A percentile compares a stretch with the other conserved stretches of the same genome.
phyloP scores from a whole-genome alignment of 2,329 filamentous ascomycete genomes.

The Meredithiella fracta region DNA sequence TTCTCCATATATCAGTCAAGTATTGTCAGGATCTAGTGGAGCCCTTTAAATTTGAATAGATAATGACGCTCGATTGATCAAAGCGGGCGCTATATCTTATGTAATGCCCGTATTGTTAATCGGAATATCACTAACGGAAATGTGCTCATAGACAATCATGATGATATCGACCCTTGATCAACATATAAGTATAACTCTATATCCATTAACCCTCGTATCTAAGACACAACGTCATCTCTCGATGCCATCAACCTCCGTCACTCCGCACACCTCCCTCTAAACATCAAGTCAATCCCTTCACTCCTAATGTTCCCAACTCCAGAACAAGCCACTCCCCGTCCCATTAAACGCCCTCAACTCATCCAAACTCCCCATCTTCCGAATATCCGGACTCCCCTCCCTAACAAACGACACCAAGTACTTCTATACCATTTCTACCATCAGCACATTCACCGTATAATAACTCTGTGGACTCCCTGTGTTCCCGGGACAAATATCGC shows the following conservation, averaged over 20 bases:
- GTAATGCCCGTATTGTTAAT: too few relatives aligned
- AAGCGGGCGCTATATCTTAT: too few relatives aligned
- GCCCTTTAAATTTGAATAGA: too few relatives aligned
- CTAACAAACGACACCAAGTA: conserved; percentile 36
- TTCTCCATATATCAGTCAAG: too few relatives aligned
- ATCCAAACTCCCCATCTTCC: conserved; percentile 22
- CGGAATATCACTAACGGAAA: too few relatives aligned
- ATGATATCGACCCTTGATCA: too few relatives aligned
- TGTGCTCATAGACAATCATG: too few relatives aligned
- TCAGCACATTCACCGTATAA: conserved; percentile 26
- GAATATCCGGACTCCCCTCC: conserved; percentile 27
- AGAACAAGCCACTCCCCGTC: conserved; percentile 21
- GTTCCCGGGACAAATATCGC: conserved; percentile 30
- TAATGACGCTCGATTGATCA: too few relatives aligned
- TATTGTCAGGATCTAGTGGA: too few relatives aligned
- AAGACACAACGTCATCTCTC: background rate
- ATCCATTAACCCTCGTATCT: background rate
- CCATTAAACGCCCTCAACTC: conserved; percentile 27
- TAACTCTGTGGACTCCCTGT: conserved; percentile 24
- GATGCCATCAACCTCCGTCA: conserved; percentile 1
- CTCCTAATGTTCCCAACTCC: conserved; percentile 24
- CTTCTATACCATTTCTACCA: conserved; percentile 31
- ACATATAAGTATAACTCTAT: background rate
- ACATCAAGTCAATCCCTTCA: conserved; percentile 18
- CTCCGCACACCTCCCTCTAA: background rate